phyloP scores from a whole-genome alignment of 305 asterid genomes.

The Ilex paraguariensis region DNA sequence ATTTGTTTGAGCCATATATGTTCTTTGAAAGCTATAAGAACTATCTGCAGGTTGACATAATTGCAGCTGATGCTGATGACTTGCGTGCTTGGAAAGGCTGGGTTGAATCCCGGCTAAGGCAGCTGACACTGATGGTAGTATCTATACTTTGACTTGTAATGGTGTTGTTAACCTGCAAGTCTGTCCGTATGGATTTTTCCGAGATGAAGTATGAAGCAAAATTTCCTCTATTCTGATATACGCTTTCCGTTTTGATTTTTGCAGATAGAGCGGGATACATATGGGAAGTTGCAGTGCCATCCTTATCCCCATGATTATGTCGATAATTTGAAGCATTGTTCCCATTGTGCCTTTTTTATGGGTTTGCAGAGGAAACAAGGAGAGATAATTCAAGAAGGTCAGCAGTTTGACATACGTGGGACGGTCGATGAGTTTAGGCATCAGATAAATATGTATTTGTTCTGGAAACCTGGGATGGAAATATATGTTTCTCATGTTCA shows the following conservation, averaged over 20 bases:
- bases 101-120: slow-evolving; percentile 97
- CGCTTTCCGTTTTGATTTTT: slow-evolving; percentile 21
- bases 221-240: slow-evolving; percentile 15
- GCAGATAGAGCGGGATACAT: slow-evolving; percentile 93
- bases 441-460: slow-evolving; percentile 58
- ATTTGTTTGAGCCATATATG: slow-evolving; percentile 74
- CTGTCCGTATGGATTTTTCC: background rate
- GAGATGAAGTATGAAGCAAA: background rate
- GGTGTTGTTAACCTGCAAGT: slow-evolving; percentile 1
- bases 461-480: slow-evolving; percentile 95
- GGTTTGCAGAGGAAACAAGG: slow-evolving; percentile 89
- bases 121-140: slow-evolving; percentile 84
- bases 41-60: slow-evolving; percentile 81
- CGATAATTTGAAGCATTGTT: slow-evolving; percentile 65
- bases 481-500: slow-evolving; percentile 85
- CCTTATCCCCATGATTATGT: slow-evolving; percentile 77
- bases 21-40: slow-evolving; percentile 89
- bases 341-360: slow-evolving; percentile 79
- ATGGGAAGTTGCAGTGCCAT: slow-evolving; percentile 82
- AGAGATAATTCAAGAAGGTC: slow-evolving; percentile 77
- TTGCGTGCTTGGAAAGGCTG: slow-evolving; percentile 97
- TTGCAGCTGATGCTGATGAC: slow-evolving; percentile 81
- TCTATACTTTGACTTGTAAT: slow-evolving; percentile 17
- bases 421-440: slow-evolving; percentile 91
- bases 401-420: slow-evolving; percentile 86